Percentiles rank a stretch among this genome's conserved stretches.
Evolutionary conservation across 2,329 filamentous ascomycete species (phyloP).

Genomic region (Colletotrichum plurivorum): DNA sequence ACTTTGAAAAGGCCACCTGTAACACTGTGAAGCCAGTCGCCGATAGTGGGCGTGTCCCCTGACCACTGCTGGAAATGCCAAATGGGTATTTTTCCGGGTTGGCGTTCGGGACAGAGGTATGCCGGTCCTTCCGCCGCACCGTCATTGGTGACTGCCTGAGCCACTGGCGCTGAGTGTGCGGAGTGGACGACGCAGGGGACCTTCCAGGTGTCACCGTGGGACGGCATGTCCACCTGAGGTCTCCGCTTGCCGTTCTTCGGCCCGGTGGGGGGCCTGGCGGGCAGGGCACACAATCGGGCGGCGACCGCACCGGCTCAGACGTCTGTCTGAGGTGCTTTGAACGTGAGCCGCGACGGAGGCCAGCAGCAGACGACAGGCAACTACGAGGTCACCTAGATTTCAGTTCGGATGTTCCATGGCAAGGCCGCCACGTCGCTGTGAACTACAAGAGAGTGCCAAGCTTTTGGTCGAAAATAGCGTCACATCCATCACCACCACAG

Average conservation of each 20-base stretch:
- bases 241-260: slow-evolving; percentile 18
- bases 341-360: too few relatives aligned
- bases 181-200: background rate
- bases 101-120: slow-evolving; percentile 7
- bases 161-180: slow-evolving; percentile 7
- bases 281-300: slow-evolving; percentile 31
- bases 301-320: slow-evolving; percentile 3
- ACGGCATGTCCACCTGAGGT: background rate
- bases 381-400: too few relatives aligned
- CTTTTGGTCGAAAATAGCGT: too few relatives aligned
- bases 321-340: background rate
- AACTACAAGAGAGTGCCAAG: too few relatives aligned
- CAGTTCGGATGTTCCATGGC: too few relatives aligned
- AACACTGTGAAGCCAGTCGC: slow-evolving; percentile 14
- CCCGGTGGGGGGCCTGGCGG: slow-evolving; percentile 5
- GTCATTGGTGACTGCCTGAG: background rate
- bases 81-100: background rate
- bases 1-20: slow-evolving; percentile 37
- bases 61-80: slow-evolving; percentile 1
- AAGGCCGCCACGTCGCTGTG: too few relatives aligned
- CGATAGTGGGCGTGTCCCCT: background rate
- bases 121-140: slow-evolving; percentile 16
- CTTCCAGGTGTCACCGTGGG: background rate
- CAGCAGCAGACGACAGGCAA: background rate
- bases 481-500: too few relatives aligned